These are phyloP conservation scores for Thermothielavioides terrestris DNA, from an alignment of 495 filamentous ascomycete genomes.

Conservation along the genomic window DNA sequence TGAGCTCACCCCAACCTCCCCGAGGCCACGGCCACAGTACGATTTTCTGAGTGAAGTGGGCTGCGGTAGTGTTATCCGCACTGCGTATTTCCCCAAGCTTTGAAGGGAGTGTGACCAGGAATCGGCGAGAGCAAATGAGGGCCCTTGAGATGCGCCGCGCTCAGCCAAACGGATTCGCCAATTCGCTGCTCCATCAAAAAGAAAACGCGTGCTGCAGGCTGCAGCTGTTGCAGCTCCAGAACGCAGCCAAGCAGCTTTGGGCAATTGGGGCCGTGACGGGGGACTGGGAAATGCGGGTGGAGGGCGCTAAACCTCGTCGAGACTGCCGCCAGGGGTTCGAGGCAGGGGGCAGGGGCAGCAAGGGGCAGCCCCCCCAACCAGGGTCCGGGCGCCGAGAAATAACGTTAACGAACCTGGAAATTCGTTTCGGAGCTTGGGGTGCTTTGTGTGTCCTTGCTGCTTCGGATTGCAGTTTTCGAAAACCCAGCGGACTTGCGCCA, in stretches of 20 bases:
- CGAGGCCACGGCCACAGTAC: not conserved
- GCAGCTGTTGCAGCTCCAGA: conserved; percentile 12
- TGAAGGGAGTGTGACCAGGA: conserved; percentile 9
- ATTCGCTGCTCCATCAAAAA: conserved; percentile 9
- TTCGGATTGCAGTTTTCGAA: not conserved
- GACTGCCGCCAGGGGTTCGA: conserved; percentile 16
- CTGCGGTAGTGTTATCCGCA: too few species aligned
- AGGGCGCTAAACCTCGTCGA: conserved; percentile 12
- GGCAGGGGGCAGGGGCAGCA: conserved; percentile 20
- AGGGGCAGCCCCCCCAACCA: conserved; percentile 6
- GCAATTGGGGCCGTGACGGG: conserved; percentile 10
- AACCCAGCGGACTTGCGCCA: too few species aligned
- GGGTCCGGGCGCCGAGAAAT: not conserved
- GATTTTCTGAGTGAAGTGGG: not conserved
- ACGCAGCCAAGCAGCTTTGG: conserved; percentile 15
- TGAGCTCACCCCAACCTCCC: too few species aligned
- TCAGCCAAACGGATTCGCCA: conserved; percentile 17
- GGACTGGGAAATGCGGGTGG: conserved; percentile 26
- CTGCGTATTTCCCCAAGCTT: too few species aligned
- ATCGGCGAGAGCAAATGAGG: conserved; percentile 9
- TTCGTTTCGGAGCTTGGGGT: not conserved
- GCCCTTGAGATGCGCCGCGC: conserved; percentile 12
- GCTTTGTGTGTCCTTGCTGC: not conserved
- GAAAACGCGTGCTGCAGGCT: conserved; percentile 8
- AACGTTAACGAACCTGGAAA: too few species aligned